phyloP scores from a whole-genome alignment of 345 rosid species.

The Arabidopsis thaliana region TAIR10.1 NC_003076.8:25658001-25658500 shows the following conservation, averaged over 20 bases:
- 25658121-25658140: background rate
- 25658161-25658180: background rate
- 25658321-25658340: slow-evolving; percentile 15
- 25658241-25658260: slow-evolving; percentile 9
- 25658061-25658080: too few relatives aligned
- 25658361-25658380: slow-evolving; percentile 16
- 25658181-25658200: slow-evolving; percentile 12
- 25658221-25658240: background rate
- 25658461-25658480: background rate
- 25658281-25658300: slow-evolving; percentile 37
- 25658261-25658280: slow-evolving; percentile 21
- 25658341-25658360: slow-evolving; percentile 10
- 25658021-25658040: too few relatives aligned
- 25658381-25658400: too few relatives aligned
- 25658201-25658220: slow-evolving; percentile 16
- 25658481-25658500: slow-evolving; percentile 11
- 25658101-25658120: background rate
- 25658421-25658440: too few relatives aligned
- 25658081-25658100: too few relatives aligned
- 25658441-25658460: too few relatives aligned
- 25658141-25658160: background rate
- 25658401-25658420: too few relatives aligned
- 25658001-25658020: too few relatives aligned
- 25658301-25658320: slow-evolving; percentile 39
- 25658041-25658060: too few relatives aligned